Conservation (phyloP, 2,329 filamentous ascomycete species). For the Pseudogymnoascus sp. region DNA sequence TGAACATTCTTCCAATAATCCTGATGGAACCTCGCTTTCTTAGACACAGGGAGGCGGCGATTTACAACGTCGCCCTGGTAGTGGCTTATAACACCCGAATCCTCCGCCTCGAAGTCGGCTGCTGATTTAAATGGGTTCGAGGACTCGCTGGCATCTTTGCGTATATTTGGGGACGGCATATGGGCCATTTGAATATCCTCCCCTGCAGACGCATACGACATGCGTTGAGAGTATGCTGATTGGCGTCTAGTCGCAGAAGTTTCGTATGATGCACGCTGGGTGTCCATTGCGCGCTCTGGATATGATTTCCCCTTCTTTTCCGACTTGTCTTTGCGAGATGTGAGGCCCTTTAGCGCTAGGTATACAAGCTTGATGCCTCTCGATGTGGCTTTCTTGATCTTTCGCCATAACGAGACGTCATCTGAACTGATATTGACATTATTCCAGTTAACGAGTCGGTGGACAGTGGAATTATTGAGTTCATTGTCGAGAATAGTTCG, state of each 20-base stretch:
- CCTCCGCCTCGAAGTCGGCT: constrained; percentile 27
- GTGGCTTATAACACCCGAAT: constrained; percentile 57
- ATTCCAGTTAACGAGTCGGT: constrained; percentile 78
- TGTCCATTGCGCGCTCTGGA: constrained; percentile 21
- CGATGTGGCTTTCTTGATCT: constrained; percentile 77
- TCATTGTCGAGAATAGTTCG: constrained; percentile 86
- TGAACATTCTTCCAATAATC: constrained; percentile 93
- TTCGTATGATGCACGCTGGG: constrained; percentile 48
- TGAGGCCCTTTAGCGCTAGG: constrained; percentile 8
- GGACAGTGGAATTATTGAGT: constrained; percentile 91
- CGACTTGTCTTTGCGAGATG: constrained; percentile 45
- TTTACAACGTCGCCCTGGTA: constrained; percentile 54
- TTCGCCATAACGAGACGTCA: constrained; percentile 77
- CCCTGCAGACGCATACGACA: constrained; percentile 47
- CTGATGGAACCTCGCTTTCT: constrained; percentile 78
- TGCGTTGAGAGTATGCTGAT: constrained; percentile 28
- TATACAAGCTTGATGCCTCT: constrained; percentile 17
- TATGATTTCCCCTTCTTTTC: constrained; percentile 30
- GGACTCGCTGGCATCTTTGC: constrained; percentile 30
- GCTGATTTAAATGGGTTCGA: constrained; percentile 26
- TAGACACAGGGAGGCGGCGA: constrained; percentile 54
- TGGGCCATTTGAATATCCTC: constrained; percentile 94
- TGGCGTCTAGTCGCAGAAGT: constrained; percentile 49
- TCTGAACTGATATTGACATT: constrained; percentile 93
- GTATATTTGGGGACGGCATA: constrained; percentile 70